These are phyloP conservation scores for Pseudogymnoascus sp. DNA, from an alignment of 2,329 filamentous ascomycete species.

Conservation along the genomic window DNA sequence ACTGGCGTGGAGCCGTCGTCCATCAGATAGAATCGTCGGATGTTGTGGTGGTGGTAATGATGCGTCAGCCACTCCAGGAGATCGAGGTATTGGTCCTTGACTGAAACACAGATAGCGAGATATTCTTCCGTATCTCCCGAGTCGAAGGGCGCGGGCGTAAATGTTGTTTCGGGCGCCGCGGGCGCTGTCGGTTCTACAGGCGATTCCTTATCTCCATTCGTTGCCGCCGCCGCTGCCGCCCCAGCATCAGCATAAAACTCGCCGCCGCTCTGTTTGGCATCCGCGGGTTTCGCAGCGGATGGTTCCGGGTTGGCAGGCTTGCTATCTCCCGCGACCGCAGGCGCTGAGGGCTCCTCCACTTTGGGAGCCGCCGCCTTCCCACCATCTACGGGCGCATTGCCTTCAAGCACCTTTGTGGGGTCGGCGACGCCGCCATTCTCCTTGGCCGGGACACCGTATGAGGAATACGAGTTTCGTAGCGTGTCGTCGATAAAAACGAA, in stretches of 20 bases:
- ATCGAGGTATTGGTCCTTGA: slow-evolving; percentile 20
- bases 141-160: slow-evolving; percentile 3
- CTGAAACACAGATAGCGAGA: slow-evolving; percentile 22
- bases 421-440: neutral
- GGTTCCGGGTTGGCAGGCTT: neutral
- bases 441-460: neutral
- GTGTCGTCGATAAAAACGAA: slow-evolving; percentile 6
- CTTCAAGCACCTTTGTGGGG: neutral
- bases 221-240: neutral
- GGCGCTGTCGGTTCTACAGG: neutral
- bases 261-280: neutral
- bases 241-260: neutral
- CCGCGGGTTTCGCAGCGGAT: neutral
- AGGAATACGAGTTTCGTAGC: slow-evolving; percentile 4
- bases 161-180: neutral
- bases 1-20: slow-evolving; percentile 23
- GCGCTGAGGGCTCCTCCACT: neutral
- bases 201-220: neutral
- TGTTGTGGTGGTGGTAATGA: slow-evolving; percentile 23
- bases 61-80: slow-evolving; percentile 22
- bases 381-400: slow-evolving; percentile 1
- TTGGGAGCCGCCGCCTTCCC: neutral
- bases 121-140: slow-evolving; percentile 16
- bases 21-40: slow-evolving; percentile 24
- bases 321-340: neutral